Percentiles rank a stretch among this genome's conserved stretches.
Conservation (phyloP, 1,284 basidiomycete species). For the Ustilago sp. region DNA sequence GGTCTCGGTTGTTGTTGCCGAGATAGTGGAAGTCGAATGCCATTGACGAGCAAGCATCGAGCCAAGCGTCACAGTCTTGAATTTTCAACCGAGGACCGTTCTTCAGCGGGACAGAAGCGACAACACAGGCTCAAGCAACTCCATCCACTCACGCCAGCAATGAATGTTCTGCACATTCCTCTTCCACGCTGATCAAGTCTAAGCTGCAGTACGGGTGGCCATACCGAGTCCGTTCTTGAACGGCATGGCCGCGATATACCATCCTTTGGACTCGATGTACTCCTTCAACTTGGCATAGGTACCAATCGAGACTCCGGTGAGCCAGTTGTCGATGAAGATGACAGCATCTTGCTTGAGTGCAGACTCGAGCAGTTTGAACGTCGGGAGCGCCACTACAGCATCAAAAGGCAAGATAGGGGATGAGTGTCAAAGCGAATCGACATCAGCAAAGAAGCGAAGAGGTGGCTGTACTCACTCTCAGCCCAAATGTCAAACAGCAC, state of each 20-base stretch:
- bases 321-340: conserved; percentile 44
- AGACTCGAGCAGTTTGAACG: conserved; percentile 37
- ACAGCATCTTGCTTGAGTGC: conserved; percentile 39
- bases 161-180: too few species aligned
- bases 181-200: not conserved
- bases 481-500: conserved; percentile 52
- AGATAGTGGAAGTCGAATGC: not conserved
- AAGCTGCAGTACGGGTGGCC: conserved; percentile 23
- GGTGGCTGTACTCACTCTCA: conserved; percentile 18
- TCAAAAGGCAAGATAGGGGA: not conserved
- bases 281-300: conserved; percentile 28
- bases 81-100: not conserved
- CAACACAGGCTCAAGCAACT: too few species aligned
- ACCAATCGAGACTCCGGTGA: conserved; percentile 33
- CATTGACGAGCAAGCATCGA: not conserved
- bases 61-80: not conserved
- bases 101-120: too few species aligned
- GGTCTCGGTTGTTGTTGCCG: not conserved
- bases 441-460: not conserved
- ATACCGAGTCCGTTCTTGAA: conserved; percentile 49
- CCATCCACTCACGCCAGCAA: too few species aligned
- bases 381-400: conserved; percentile 38
- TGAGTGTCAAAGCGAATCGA: not conserved
- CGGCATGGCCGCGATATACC: conserved; percentile 37
- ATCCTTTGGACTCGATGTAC: conserved; percentile 36